Evolutionary conservation across 352 stramenopile genomes (phyloP).

Genomic region (Pythium plurisporium): DNA sequence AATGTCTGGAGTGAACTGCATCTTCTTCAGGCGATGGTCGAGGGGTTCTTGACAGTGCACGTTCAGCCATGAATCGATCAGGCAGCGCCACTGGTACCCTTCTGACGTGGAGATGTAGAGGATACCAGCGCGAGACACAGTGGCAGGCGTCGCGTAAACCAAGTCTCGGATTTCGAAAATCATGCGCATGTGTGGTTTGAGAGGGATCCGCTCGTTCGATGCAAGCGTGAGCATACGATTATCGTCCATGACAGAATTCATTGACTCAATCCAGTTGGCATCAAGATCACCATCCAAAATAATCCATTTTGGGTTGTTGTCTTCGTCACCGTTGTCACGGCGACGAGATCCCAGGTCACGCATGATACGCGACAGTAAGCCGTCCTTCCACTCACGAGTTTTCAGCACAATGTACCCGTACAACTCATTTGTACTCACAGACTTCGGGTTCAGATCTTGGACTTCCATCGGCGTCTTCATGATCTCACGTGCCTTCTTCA

Average conservation of each 20-base stretch:
- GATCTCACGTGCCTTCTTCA: conserved; percentile 85
- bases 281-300: conserved; percentile 96
- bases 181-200: conserved; percentile 96
- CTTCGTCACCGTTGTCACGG: conserved; percentile 84
- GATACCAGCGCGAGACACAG: conserved; percentile 93
- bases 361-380: conserved; percentile 94
- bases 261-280: conserved; percentile 97
- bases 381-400: conserved; percentile 96
- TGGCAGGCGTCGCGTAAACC: conserved; percentile 93
- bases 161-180: conserved; percentile 97
- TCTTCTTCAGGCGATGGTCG: conserved; percentile 63
- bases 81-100: conserved; percentile 92
- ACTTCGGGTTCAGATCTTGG: conserved; percentile 95
- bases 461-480: conserved; percentile 87
- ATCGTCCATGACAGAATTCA: conserved; percentile 98
- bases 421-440: conserved; percentile 94
- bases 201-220: conserved; percentile 95
- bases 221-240: conserved; percentile 96
- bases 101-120: conserved; percentile 95
- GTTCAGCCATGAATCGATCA: conserved; percentile 93
- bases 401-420: conserved; percentile 96
- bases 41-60: conserved; percentile 56
- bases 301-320: conserved; percentile 96
- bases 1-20: conserved; percentile 76
- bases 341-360: conserved; percentile 90